These are phyloP conservation scores for Taphrina confusa DNA, from an alignment of 1,139 yeast genomes.

Conservation along the genomic window DNA sequence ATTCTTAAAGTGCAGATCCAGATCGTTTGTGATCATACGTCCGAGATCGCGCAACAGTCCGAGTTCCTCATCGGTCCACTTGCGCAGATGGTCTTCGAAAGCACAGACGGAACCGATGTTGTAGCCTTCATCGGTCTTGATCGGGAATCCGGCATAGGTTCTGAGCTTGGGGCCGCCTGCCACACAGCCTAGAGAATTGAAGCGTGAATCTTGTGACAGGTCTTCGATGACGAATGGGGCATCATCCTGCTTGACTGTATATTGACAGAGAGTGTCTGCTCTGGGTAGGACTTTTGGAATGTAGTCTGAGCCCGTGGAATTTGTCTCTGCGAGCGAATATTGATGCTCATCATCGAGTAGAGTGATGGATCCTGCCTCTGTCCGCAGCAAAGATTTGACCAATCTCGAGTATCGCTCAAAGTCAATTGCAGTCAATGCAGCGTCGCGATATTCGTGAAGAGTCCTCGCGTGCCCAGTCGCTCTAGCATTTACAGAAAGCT, in stretches of 20 bases:
- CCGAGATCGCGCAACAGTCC: slow-evolving; percentile 12
- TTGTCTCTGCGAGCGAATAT: slow-evolving; percentile 3
- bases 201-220: not conserved
- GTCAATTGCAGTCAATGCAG: slow-evolving; percentile 3
- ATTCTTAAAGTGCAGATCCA: slow-evolving; percentile 7
- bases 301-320: not conserved
- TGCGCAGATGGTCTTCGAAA: slow-evolving; percentile 13
- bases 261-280: not conserved
- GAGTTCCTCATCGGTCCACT: slow-evolving; percentile 3
- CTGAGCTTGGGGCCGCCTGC: slow-evolving; percentile 1
- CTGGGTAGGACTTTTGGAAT: slow-evolving; percentile 13
- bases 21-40: slow-evolving; percentile 23
- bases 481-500: not conserved
- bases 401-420: slow-evolving; percentile 15
- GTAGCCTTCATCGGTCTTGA: slow-evolving; percentile 13
- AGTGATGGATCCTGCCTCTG: slow-evolving; percentile 2
- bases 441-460: slow-evolving; percentile 11
- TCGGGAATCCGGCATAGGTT: slow-evolving; percentile 24
- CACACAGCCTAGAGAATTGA: slow-evolving; percentile 2
- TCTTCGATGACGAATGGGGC: slow-evolving; percentile 8
- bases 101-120: slow-evolving; percentile 31
- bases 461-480: not conserved
- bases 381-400: not conserved
- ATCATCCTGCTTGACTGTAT: slow-evolving; percentile 11
- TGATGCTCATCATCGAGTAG: slow-evolving; percentile 8